A percentile compares a stretch with the other conserved stretches of the same genome.
phyloP scores from a whole-genome alignment of 495 filamentous ascomycete species.

The Immersiella caudata region DNA sequence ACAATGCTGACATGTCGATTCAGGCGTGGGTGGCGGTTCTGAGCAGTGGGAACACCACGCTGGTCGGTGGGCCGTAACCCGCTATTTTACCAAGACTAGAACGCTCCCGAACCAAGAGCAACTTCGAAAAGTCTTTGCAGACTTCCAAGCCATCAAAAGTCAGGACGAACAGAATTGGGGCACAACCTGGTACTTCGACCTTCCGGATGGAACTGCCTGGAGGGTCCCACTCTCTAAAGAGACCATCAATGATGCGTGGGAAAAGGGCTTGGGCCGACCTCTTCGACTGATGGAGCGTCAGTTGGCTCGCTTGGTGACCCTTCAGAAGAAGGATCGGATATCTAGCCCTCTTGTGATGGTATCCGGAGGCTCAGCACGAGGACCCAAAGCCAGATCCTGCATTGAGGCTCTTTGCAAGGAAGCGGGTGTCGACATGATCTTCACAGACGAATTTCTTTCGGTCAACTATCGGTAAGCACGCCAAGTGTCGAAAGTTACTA shows the following conservation, averaged over 20 bases:
- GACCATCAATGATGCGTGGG: too few relatives aligned
- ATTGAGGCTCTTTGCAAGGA: background rate
- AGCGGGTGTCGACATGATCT: background rate
- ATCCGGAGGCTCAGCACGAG: conserved; percentile 3
- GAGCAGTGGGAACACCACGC: conserved; percentile 16
- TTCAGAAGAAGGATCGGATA: background rate
- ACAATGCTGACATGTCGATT: too few relatives aligned
- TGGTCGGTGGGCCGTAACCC: background rate
- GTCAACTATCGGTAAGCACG: too few relatives aligned
- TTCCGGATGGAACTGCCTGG: too few relatives aligned
- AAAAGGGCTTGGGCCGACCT: background rate
- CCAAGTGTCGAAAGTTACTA: too few relatives aligned
- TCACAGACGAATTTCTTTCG: background rate
- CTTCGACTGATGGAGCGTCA: background rate
- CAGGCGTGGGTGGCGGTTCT: conserved; percentile 6
- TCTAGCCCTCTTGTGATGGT: background rate
- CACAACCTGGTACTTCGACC: too few relatives aligned
- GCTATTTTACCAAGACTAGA: too few relatives aligned
- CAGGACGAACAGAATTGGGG: too few relatives aligned
- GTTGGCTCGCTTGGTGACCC: background rate
- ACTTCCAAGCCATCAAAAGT: background rate
- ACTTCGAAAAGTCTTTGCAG: background rate
- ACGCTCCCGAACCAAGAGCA: background rate
- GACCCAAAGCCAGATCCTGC: background rate
- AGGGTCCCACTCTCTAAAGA: too few relatives aligned